A percentile compares a stretch with the other conserved stretches of the same genome.
Evolutionary conservation across 331 rosid genomes (phyloP).

Genomic region (Telfairia occidentalis): DNA sequence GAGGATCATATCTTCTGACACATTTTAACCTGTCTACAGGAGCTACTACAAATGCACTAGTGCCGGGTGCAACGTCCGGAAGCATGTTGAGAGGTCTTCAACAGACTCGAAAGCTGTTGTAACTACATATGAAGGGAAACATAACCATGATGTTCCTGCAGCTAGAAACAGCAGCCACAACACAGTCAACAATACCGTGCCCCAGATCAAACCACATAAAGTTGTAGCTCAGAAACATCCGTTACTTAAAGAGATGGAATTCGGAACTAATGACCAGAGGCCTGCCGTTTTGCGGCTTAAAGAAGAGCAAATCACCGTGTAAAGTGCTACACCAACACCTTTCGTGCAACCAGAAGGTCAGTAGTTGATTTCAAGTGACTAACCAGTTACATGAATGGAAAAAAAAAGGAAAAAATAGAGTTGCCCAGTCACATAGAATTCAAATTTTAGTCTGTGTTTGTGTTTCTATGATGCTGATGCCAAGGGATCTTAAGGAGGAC

Average conservation of each 20-base stretch:
- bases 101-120: constrained; percentile 86
- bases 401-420: constrained; percentile 7
- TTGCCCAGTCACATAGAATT: constrained; percentile 14
- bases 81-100: constrained; percentile 94
- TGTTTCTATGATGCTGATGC: neutral
- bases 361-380: constrained; percentile 23
- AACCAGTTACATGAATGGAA: constrained; percentile 18
- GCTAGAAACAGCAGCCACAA: constrained; percentile 87
- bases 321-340: constrained; percentile 10
- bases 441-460: constrained; percentile 12
- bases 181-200: constrained; percentile 39
- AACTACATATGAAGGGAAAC: constrained; percentile 89
- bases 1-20: constrained; percentile 7
- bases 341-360: constrained; percentile 14
- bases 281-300: constrained; percentile 63
- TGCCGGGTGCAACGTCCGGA: constrained; percentile 87
- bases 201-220: constrained; percentile 32
- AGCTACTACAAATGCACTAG: constrained; percentile 94
- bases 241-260: constrained; percentile 42
- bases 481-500: neutral
- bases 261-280: constrained; percentile 42
- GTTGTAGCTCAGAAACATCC: constrained; percentile 46
- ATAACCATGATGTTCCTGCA: constrained; percentile 81
- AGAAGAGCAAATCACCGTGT: constrained; percentile 60
- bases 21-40: constrained; percentile 34